Evolutionary conservation across 805 yeast genomes (phyloP), one percentile per base, ranked within the genome.

Genomic region (Lachancea sp.): DNA sequence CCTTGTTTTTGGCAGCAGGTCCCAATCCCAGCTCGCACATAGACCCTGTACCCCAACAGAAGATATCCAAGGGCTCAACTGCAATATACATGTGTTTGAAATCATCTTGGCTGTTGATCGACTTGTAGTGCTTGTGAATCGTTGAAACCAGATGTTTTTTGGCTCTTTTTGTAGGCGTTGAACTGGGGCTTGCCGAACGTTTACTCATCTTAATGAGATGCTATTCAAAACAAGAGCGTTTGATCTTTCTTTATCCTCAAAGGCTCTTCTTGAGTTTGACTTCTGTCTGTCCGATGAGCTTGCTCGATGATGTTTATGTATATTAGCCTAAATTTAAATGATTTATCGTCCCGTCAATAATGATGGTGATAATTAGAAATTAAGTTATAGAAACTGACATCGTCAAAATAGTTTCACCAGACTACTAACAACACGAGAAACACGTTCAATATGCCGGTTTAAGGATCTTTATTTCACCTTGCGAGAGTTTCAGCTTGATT

Each of bases 11-110:
- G 2, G 95, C 87, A n/a, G 72, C 77, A 9, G 98, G 98, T 1
- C 99, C 99, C n/a, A 93, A 71, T 1, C 99, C 99, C 25, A 93
- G 73, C 63, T 93, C 99, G 70, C 97, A 89, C 93, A 93, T 91
- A 0, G 95, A 82, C 1, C 99, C 99, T 1, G 95, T 78, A 34
- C 99, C 99, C 85, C 95, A 93, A 31, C 87, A 95, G 61, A 85
- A 91, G 2, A 93, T 72, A 58, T 89, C 93, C 44, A 91, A 67
- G 17, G 77, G 73, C 20, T 69, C 49, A 13, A 57, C 58, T 20
- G 63, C 56, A 9, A 55, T 39, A 42, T 69, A 52, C 54, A 65
- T 20, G 53, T 57, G 55, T 50, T 59, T 58, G 50, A 65, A 47
- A 62, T 70, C 64, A 54, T 63, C 59, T 51, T 64, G 52, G 49